Base-by-base conservation (phyloP, 2,329 filamentous ascomycete species). In the Hypoxylon sp. region DNA sequence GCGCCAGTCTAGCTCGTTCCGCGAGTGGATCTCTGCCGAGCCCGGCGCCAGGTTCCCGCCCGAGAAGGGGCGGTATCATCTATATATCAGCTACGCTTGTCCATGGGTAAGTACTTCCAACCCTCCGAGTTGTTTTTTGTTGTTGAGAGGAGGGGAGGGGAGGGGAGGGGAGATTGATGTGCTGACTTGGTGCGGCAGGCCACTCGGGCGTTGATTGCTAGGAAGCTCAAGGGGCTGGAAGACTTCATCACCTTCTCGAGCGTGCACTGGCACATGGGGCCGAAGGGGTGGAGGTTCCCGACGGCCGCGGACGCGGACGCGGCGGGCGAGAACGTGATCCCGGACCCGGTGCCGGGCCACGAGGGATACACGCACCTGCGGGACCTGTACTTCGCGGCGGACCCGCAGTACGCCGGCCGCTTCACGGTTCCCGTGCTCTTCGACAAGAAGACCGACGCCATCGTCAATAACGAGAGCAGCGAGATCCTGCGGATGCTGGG, bases 401-500 rank as follows among this genome's bases (percentile, higher is more conserved):
- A 94, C 71, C 83, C 87, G 0, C 80, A 90, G 57, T 97, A 94
- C 73, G 76, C 81, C 2, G 93, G 91, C 1, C 87, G 94, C 11
- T 97, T 94, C 77, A 97, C 94, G 0, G 94, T 97, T 15, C 94
- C 94, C 0, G 90, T 92, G 2, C 83, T 97, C 57, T 96, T 91
- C 80, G 92, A 97, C 79, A 92, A 87, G 79, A 88, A 90, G 80
- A 79, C 82, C 54, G 85, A 89, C 72, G 86, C 82, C 32, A 96
- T 97, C 73, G 93, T 97, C 65, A 95, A 85, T 85, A 97, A 97
- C 70, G 94, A 97, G 84, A 93, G 91, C 77, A 89, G 89, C 69
- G 94, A 97, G 80, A 97, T 97, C 75, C 89, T 97, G 76, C 89
- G 94, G 74, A 97, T 97, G 91, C 82, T 97, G 65, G 91, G 91